Percentiles rank a stretch among this genome's conserved stretches.
These are phyloP conservation scores for Aurifilum marmelostoma DNA, from an alignment of 2,329 filamentous ascomycete species.

Conservation along the genomic window DNA sequence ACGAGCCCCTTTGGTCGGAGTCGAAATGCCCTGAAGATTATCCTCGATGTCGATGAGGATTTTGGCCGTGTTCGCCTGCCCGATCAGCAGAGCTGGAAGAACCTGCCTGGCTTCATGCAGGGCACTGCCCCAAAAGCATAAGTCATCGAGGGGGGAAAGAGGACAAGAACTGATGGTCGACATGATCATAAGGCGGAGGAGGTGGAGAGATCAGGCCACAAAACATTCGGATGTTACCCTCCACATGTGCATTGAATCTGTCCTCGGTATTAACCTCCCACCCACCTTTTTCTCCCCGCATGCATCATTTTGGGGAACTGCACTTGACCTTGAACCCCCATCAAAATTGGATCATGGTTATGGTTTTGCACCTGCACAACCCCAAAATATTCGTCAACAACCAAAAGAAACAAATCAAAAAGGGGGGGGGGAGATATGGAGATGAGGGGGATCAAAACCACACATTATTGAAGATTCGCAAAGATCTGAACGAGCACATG, in stretches of 20 bases:
- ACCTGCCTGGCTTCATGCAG: slow-evolving; percentile 54
- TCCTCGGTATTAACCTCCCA: slow-evolving; percentile 10
- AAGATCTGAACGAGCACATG: slow-evolving; percentile 25
- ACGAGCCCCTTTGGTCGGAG: slow-evolving; percentile 62
- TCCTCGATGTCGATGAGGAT: slow-evolving; percentile 90
- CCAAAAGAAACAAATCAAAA: background rate
- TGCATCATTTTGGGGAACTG: background rate
- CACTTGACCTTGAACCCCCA: background rate
- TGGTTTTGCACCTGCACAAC: background rate
- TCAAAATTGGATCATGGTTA: slow-evolving; percentile 10
- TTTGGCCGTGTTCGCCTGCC: slow-evolving; percentile 77
- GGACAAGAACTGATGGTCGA: slow-evolving; percentile 13
- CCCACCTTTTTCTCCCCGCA: slow-evolving; percentile 15
- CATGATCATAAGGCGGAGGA: slow-evolving; percentile 6
- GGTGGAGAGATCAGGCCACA: slow-evolving; percentile 25
- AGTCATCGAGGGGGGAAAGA: background rate
- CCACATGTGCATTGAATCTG: slow-evolving; percentile 8
- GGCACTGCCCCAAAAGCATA: slow-evolving; percentile 36
- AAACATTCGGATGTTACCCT: slow-evolving; percentile 26
- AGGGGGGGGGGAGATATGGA: slow-evolving; percentile 3
- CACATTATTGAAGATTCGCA: background rate
- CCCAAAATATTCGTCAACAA: background rate
- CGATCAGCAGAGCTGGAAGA: slow-evolving; percentile 56
- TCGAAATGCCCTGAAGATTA: slow-evolving; percentile 92
- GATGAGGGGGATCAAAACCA: background rate